A percentile compares a stretch with the other conserved stretches of the same genome.
These are phyloP conservation scores for Nannizziopsis arthrosporioides DNA, from an alignment of 2,329 filamentous ascomycete species.

Conservation along the genomic window DNA sequence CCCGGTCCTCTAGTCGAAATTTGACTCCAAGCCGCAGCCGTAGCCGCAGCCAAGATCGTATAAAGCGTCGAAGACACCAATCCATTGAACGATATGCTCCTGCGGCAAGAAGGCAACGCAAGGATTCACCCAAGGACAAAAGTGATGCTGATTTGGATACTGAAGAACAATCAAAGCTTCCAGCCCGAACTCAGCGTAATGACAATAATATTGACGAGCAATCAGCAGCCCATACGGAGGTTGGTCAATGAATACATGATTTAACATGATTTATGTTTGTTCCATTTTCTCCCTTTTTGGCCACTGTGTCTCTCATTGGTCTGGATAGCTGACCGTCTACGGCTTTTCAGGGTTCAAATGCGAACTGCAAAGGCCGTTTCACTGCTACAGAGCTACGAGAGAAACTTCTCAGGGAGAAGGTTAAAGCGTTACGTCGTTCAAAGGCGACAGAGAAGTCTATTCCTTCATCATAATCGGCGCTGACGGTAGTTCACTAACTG, in stretches of 20 bases:
- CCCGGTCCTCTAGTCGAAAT: slow-evolving; percentile 23
- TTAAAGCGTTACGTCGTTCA: slow-evolving; percentile 27
- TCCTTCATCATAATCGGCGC: slow-evolving; percentile 16
- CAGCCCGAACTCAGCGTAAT: slow-evolving; percentile 17
- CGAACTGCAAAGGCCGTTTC: slow-evolving; percentile 16
- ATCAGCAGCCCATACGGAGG: slow-evolving; percentile 20
- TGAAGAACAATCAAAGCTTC: slow-evolving; percentile 20
- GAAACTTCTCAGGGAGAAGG: slow-evolving; percentile 28
- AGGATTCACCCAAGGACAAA: slow-evolving; percentile 33
- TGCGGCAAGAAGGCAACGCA: slow-evolving; percentile 30
- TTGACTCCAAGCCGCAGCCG: slow-evolving; percentile 23
- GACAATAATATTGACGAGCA: slow-evolving; percentile 9
- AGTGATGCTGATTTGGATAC: slow-evolving; percentile 27
- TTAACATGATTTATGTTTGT: slow-evolving; percentile 11
- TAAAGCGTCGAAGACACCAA: slow-evolving; percentile 33
- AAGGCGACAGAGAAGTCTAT: slow-evolving; percentile 18
- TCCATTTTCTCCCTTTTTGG: not conserved
- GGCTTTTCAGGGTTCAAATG: slow-evolving; percentile 14
- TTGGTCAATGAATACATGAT: slow-evolving; percentile 21
- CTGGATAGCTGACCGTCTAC: slow-evolving; percentile 6
- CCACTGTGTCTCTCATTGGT: not conserved
- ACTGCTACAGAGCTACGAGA: slow-evolving; percentile 28
- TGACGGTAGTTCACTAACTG: slow-evolving; percentile 5
- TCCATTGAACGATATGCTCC: slow-evolving; percentile 38
- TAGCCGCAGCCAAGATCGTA: slow-evolving; percentile 21